Base-by-base conservation (phyloP, 352 stramenopile species). In the Phytopythium delawarense region DNA sequence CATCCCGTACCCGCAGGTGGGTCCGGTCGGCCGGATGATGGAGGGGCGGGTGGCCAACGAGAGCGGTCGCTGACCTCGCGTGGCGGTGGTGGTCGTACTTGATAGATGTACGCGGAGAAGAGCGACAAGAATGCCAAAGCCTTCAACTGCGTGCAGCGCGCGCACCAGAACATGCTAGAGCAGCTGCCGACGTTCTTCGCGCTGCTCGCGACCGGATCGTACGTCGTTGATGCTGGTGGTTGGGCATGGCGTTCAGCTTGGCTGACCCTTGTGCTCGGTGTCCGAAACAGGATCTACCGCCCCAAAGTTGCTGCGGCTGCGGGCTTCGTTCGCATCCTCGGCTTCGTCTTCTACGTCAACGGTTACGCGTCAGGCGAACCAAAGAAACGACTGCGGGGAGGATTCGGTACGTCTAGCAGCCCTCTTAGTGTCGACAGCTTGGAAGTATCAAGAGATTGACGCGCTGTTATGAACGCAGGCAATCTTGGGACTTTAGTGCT, bases 141-240 rank as follows among this genome's bases (percentile, higher is more conserved):
- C 16, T 96, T 96, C 70, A 96, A 97, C 74, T 91, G 79, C 63
- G 66, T 94, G 51, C 87, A 96, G 66, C 72, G 87, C 57, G 78
- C 71, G 2, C 86, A 96, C 67, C 86, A 97, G 59, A 89, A 96
- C 57, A 75, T 92, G 40, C 76, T 93, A 28, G 89, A 96, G 69
- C 72, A 81, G 42, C 42, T 80, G 46, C 70, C 73, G 28, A 51
- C 69, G 21, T 81, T 81, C 56, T 76, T 72, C 52, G 62, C 62
- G 15, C 64, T 72, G 56, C 73, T 81, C 39, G 59, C 75, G 32
- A 75, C 68, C 15, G 73, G 73, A 34, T 72, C 72, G 72, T 84
- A 75, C 53, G 67, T 78, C 1, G 9, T 12, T 40, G 13, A 23
- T 35, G 23, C 35, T 39, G 49, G 1, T 16, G 11, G 25, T 1